Percentiles rank a stretch among this genome's conserved stretches.
These are phyloP conservation scores for Debaryomyces hansenii DNA, from an alignment of 805 yeast genomes.

Conservation along the genomic window DNA sequence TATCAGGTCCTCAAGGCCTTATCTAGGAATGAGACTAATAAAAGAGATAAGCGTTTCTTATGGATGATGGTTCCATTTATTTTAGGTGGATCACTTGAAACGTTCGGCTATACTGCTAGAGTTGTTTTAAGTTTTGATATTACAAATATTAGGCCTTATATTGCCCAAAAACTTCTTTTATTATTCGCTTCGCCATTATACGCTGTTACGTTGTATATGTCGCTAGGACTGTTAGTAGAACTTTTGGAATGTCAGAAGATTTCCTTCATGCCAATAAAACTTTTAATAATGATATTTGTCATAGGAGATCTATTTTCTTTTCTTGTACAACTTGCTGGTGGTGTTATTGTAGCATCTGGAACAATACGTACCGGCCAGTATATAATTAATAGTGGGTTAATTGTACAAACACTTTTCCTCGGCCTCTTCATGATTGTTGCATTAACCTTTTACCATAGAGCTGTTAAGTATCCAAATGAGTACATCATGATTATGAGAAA, in stretches of 20 bases:
- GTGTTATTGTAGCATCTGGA: conserved; percentile 24
- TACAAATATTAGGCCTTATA: conserved; percentile 14
- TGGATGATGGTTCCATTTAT: conserved; percentile 15
- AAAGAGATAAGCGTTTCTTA: neutral
- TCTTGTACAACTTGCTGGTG: conserved; percentile 29
- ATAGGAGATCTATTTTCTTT: conserved; percentile 28
- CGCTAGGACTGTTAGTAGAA: conserved; percentile 22
- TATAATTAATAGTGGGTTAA: conserved; percentile 26
- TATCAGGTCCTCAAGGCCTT: neutral
- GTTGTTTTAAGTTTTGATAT: conserved; percentile 11
- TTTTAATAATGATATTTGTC: conserved; percentile 25
- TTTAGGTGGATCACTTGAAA: conserved; percentile 22
- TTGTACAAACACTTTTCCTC: conserved; percentile 28
- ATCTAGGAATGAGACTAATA: neutral
- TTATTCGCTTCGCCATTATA: conserved; percentile 30
- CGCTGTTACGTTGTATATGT: conserved; percentile 31
- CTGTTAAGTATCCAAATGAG: neutral
- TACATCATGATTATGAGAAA: neutral
- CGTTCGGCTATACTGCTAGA: conserved; percentile 24
- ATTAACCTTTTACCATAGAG: conserved; percentile 9
- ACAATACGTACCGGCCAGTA: conserved; percentile 13
- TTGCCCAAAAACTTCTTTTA: conserved; percentile 22
- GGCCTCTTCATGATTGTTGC: conserved; percentile 22
- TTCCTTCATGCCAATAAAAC: conserved; percentile 18
- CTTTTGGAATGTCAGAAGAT: conserved; percentile 14